Percentiles rank a stretch among this genome's conserved stretches.
phyloP scores from a whole-genome alignment of 31 red algal species.

The Odonthalia washingtoniensis region DNA sequence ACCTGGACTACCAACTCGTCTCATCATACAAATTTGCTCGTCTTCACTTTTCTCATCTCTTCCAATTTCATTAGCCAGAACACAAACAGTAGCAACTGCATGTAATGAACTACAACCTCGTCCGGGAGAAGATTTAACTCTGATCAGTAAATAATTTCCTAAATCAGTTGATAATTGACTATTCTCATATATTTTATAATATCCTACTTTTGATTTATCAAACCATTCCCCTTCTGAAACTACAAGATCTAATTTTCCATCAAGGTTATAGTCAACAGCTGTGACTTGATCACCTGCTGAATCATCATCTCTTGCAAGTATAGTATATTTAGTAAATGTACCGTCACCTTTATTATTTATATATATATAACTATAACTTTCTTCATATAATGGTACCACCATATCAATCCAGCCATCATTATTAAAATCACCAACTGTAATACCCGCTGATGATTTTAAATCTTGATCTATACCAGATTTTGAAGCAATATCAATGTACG shows the following conservation, averaged over 20 bases:
- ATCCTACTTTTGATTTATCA: background rate
- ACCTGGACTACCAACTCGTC: constrained; percentile 61
- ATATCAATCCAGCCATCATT: constrained; percentile 55
- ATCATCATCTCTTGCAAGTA: background rate
- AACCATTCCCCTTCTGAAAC: constrained; percentile 52
- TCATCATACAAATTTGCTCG: constrained; percentile 26
- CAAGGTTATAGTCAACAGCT: constrained; percentile 56
- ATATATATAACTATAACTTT: constrained; percentile 26
- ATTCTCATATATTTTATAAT: constrained; percentile 42
- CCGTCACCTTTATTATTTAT: constrained; percentile 64
- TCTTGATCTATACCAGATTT: constrained; percentile 39
- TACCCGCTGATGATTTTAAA: constrained; percentile 43
- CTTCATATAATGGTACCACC: constrained; percentile 41
- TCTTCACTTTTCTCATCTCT: no score
- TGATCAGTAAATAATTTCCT: constrained; percentile 52
- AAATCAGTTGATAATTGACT: background rate
- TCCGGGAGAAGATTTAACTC: constrained; percentile 15
- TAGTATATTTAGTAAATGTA: constrained; percentile 24
- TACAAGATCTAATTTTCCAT: constrained; percentile 57
- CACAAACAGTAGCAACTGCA: constrained; percentile 41
- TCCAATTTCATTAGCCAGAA: no score
- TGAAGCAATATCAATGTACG: constrained; percentile 42
- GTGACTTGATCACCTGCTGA: constrained; percentile 33
- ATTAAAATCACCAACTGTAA: constrained; percentile 43
- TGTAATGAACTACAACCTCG: constrained; percentile 24